These are phyloP conservation scores for Saccharomycopsis selenospora DNA, from an alignment of 805 yeast genomes.

Conservation along the genomic window DNA sequence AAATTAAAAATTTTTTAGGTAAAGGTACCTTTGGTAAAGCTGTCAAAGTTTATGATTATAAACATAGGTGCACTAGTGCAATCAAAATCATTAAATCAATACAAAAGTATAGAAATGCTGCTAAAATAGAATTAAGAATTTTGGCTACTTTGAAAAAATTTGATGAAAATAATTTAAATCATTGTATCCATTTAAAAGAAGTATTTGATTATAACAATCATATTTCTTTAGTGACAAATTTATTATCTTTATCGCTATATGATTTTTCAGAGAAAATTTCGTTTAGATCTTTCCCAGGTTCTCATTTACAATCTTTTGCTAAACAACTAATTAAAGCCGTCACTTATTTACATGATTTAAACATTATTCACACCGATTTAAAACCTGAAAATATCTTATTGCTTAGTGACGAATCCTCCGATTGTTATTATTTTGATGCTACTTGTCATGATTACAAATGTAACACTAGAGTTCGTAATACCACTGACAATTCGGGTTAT, in stretches of 20 bases:
- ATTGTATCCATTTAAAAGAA: conserved; percentile 80
- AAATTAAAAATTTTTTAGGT: conserved; percentile 63
- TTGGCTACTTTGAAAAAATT: conserved; percentile 63
- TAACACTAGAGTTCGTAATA: conserved; percentile 9
- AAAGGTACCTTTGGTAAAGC: conserved; percentile 94
- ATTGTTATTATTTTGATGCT: conserved; percentile 25
- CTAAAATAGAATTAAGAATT: conserved; percentile 84
- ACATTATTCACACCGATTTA: conserved; percentile 88
- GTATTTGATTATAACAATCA: conserved; percentile 92
- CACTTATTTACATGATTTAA: conserved; percentile 82
- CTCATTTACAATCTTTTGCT: conserved; percentile 84
- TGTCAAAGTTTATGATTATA: conserved; percentile 68
- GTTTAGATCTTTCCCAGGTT: conserved; percentile 87
- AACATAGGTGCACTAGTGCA: conserved; percentile 61
- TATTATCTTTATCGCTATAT: conserved; percentile 75
- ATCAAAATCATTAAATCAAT: conserved; percentile 88
- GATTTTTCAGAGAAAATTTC: conserved; percentile 83
- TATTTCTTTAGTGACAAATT: conserved; percentile 87
- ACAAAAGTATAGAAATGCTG: conserved; percentile 92
- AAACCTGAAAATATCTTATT: conserved; percentile 92
- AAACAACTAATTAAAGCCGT: conserved; percentile 80
- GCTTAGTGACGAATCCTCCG: conserved; percentile 41
- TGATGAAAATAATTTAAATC: conserved; percentile 60
- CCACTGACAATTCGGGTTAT: conserved; percentile 21
- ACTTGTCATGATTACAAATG: neutral